Base-by-base conservation (phyloP, 2,329 filamentous ascomycete species). In the Fusarium vanettenii region DNA sequence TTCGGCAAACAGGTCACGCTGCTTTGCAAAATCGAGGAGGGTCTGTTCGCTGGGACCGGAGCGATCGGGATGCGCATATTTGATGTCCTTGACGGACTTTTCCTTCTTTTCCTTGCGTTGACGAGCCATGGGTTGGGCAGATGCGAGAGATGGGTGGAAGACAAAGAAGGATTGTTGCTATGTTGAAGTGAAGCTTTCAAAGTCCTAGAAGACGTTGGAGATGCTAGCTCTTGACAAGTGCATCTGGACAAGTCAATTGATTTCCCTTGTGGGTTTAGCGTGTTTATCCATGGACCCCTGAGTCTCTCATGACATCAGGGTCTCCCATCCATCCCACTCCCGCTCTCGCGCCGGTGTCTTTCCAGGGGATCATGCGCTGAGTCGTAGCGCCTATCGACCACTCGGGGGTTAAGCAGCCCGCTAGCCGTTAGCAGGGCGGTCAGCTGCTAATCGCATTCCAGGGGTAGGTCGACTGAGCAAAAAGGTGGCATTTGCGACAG, bases 11-110 rank as follows among this genome's bases (percentile, higher is more conserved):
- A 93, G 84, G 80, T 90, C 81, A 74, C 89, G 88, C 73, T 94
- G 89, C 63, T 92, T 87, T 69, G 94, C 94, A 33, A 95, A 81
- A 66, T 95, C 87, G 68, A 95, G 87, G n/a, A 97, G 87, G 0
- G 94, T 96, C 81, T 92, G 88, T 50, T 90, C 87, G 6, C 84
- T 84, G 2, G 83, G 92, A 1, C 82, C 89, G 60, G 90, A 90
- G 69, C 92, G 90, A 82, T 95, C 91, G 35, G 93, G 93, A n/a
- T 93, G 91, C 61, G 86, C 84, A 68, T 95, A 87, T 75, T 91
- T 90, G 81, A 94, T 88, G 68, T 88, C 83, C 72, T 82, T 80
- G 50, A 87, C 82, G 56, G 84, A 83, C 76, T 86, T 84, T 66
- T 88, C 84, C 73, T 86, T 88, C 76, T 86, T 84, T 66, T 88